A percentile compares a stretch with the other conserved stretches of the same genome.
phyloP scores from a whole-genome alignment of 2,329 filamentous ascomycete genomes.

The Aspergillus versicolor region DNA sequence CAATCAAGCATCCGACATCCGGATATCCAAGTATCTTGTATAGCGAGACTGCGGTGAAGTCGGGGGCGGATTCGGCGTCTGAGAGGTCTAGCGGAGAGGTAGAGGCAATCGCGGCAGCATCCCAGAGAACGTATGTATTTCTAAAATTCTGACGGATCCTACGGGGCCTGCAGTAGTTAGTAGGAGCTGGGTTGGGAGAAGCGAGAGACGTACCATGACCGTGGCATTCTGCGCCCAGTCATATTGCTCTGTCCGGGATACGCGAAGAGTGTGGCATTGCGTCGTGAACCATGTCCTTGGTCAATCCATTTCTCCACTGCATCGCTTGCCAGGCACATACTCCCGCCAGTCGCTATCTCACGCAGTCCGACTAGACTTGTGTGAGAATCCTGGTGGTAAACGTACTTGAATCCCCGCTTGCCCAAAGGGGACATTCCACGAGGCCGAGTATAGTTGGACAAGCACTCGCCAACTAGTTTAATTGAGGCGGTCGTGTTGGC shows the following conservation, averaged over 20 bases:
- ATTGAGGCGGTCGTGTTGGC: conserved; percentile 15
- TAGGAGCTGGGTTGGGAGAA: accelerated
- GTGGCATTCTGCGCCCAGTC: conserved; percentile 13
- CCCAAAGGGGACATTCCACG: not conserved
- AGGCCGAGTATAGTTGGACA: not conserved
- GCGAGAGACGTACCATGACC: conserved; percentile 5
- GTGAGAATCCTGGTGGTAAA: conserved; percentile 17
- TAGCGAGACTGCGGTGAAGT: conserved; percentile 16
- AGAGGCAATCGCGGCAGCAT: conserved; percentile 16
- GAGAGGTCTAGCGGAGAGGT: conserved; percentile 12
- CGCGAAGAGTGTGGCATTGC: conserved; percentile 11
- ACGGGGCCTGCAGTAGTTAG: not conserved
- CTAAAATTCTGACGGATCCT: conserved; percentile 1
- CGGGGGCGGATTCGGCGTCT: conserved; percentile 8
- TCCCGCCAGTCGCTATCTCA: conserved; percentile 10
- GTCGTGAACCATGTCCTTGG: not conserved
- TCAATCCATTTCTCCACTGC: conserved; percentile 13
- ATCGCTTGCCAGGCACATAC: conserved; percentile 11
- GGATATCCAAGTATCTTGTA: conserved; percentile 20
- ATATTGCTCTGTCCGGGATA: conserved; percentile 20
- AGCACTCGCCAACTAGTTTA: conserved; percentile 14
- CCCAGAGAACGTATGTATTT: conserved; percentile 9
- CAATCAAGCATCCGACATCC: conserved; percentile 17
- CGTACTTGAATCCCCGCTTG: conserved; percentile 9
- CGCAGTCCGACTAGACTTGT: conserved; percentile 15